These are phyloP conservation scores for Gnomoniopsis smithogilvyi DNA, from an alignment of 2,329 filamentous ascomycete genomes.

Conservation along the genomic window DNA sequence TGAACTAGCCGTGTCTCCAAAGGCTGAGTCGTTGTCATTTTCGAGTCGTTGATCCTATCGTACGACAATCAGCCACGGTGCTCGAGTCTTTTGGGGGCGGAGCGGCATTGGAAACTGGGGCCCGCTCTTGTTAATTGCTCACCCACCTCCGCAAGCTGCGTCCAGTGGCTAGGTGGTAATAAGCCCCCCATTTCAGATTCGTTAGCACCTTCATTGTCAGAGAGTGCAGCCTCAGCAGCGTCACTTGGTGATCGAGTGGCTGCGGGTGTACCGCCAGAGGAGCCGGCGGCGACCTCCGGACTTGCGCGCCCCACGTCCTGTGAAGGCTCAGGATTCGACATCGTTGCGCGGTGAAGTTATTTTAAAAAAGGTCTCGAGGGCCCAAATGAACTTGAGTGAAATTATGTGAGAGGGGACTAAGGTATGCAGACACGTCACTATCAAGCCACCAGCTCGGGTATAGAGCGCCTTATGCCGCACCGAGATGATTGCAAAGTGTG, in stretches of 20 bases:
- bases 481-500: too few relatives aligned
- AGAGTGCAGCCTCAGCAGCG: background rate
- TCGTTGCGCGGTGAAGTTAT: background rate
- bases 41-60: slow-evolving; percentile 1
- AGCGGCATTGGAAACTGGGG: too few relatives aligned
- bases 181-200: background rate
- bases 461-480: too few relatives aligned
- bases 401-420: too few relatives aligned
- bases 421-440: too few relatives aligned
- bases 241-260: background rate
- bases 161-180: slow-evolving; percentile 16
- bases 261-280: background rate
- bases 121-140: too few relatives aligned
- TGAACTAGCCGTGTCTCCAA: slow-evolving; percentile 15
- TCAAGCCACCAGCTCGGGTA: too few relatives aligned
- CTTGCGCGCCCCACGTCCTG: background rate
- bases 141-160: slow-evolving; percentile 16
- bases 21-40: slow-evolving; percentile 17
- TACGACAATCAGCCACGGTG: slow-evolving; percentile 1
- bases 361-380: too few relatives aligned
- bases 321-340: slow-evolving; percentile 5
- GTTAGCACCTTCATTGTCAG: too few relatives aligned
- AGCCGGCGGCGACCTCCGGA: background rate
- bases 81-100: too few relatives aligned
- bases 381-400: too few relatives aligned